Evolutionary conservation across 2,329 filamentous ascomycete species (phyloP).

Genomic region (Colletotrichum tropicale): DNA sequence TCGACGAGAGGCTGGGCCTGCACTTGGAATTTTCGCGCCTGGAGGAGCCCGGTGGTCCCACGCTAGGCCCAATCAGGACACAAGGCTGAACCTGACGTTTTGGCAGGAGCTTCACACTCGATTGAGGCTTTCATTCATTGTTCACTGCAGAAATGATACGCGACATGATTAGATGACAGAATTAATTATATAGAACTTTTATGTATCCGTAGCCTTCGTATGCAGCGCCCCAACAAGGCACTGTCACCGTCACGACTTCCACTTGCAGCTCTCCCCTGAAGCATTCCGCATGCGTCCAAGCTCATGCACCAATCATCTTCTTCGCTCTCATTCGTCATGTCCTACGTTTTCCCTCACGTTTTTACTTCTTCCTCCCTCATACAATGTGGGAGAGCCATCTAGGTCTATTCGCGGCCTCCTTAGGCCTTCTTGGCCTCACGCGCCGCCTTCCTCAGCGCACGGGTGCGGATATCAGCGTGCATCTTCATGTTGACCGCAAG

Average conservation of each 20-base stretch:
- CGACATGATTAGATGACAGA: not conserved
- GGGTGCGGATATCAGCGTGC: constrained; percentile 82
- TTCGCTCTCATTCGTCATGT: not conserved
- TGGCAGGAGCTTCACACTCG: not conserved
- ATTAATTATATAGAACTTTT: not conserved
- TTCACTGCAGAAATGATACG: not conserved
- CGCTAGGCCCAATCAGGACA: constrained; percentile 38
- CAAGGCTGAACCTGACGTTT: constrained; percentile 33
- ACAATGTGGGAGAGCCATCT: not conserved
- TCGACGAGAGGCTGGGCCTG: constrained; percentile 33
- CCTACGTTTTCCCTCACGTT: rapidly evolving
- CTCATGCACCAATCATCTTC: not conserved
- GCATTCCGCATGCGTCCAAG: not conserved
- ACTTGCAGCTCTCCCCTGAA: not conserved
- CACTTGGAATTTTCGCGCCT: constrained; percentile 41
- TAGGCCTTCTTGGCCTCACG: constrained; percentile 74
- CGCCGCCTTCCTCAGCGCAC: constrained; percentile 83
- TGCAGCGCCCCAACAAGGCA: rapidly evolving
- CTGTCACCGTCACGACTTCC: not conserved
- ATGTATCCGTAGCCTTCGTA: not conserved
- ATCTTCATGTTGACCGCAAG: constrained; percentile 65
- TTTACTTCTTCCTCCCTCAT: not conserved
- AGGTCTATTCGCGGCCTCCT: rapidly evolving
- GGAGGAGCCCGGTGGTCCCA: constrained; percentile 20
- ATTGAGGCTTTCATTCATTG: not conserved